Percentiles rank a stretch among this genome's conserved stretches.
phyloP scores from a whole-genome alignment of 345 rosid genomes.

The Arabis alpina region DNA sequence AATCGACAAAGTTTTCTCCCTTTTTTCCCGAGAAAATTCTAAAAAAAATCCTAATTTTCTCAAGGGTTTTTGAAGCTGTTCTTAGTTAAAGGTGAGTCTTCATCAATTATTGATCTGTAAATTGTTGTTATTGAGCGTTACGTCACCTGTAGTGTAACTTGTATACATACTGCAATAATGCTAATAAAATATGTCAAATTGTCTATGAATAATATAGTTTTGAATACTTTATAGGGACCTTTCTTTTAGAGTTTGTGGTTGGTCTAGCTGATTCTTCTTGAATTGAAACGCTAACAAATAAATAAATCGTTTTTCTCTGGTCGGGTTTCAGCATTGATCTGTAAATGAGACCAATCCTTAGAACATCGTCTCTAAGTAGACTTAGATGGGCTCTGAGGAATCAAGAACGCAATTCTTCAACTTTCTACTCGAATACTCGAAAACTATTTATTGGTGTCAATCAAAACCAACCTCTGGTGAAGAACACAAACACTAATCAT shows the following conservation, averaged over 20 bases:
- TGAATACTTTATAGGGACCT: conserved; percentile 1
- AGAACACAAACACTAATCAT: conserved; percentile 25
- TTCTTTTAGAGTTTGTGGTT: conserved; percentile 9
- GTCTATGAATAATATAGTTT: conserved; percentile 2
- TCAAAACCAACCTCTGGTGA: conserved; percentile 28
- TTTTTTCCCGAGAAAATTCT: not conserved
- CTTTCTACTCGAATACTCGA: conserved; percentile 40
- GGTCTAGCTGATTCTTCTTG: too few relatives aligned
- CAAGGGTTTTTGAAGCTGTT: not conserved
- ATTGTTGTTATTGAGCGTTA: conserved; percentile 21
- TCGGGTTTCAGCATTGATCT: conserved; percentile 27
- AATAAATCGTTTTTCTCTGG: not conserved
- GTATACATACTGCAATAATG: conserved; percentile 22
- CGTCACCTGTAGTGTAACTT: conserved; percentile 15
- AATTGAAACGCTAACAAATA: too few relatives aligned
- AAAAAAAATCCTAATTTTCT: not conserved
- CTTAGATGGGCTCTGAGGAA: conserved; percentile 50
- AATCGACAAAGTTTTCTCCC: conserved; percentile 16
- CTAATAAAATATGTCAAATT: not conserved
- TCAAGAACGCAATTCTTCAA: conserved; percentile 36
- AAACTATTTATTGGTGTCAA: conserved; percentile 33
- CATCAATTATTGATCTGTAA: conserved; percentile 20
- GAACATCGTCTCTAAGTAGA: conserved; percentile 45
- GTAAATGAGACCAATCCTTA: conserved; percentile 64
- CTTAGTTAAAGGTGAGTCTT: conserved; percentile 27